Evolutionary conservation across 495 filamentous ascomycete genomes (phyloP), one percentile per base, ranked within the genome.

Genomic region (Penicillium antarcticum): DNA sequence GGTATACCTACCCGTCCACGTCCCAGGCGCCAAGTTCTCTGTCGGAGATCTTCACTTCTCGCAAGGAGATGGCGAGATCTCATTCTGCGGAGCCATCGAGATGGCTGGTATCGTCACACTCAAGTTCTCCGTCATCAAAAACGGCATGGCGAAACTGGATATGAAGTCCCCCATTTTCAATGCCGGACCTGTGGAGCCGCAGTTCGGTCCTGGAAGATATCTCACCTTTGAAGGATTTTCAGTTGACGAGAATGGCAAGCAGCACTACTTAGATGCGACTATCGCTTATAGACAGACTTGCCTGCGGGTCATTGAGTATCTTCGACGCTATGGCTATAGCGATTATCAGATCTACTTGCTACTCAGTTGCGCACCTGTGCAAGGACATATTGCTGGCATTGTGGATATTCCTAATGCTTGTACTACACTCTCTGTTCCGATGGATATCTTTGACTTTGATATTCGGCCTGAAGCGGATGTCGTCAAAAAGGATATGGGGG

Each of bases 401-500:
- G 92, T 96, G 29, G 92, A 97, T 68, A 88, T 95, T 47, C 84
- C 81, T 1, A 86, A 86, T 66, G 89, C 91, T 0, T 97, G 92
- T 65, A 95, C 91, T 23, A 96, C 92, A 3, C 71, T 97, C 47
- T 89, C 91, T 0, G 67, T 97, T 34, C 92, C 92, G 11, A 91
- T 95, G 77, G 92, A 97, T 74, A 96, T 97, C 45, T 96, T 96
- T 58, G 90, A 94, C 63, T 95, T 97, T 66, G 91, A 96, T 67
- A 91, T 96, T 53, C 80, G 83, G 45, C 89, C 91, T 0, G 74
- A 79, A 31, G 80, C 80, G 0, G 75, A 78, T 11, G 81, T 76
- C 19, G 76, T 83, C 63, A 80, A 78, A 71, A 59, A 75, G 53
- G 88, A 95, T 60, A 85, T 94, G 81, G 89, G 89, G 0, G 70